Base-by-base conservation (phyloP, 2,329 filamentous ascomycete genomes). In the Aureobasidium sp. region DNA sequence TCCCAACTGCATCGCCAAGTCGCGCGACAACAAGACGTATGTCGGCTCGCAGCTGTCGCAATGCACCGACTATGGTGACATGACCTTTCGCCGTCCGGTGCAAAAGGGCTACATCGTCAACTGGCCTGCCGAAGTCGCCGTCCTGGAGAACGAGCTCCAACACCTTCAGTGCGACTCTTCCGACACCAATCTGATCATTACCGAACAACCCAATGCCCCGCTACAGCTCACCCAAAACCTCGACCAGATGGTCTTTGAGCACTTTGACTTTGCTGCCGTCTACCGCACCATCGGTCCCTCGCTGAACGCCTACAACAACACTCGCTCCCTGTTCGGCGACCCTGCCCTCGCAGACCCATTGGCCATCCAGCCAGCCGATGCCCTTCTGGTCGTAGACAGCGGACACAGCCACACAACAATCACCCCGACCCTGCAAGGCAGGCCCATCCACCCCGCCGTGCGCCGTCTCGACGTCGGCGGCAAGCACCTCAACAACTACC, bases 171-270 rank as follows among this genome's bases (percentile, higher is more conserved):
- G 88, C 71, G 86, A 95, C 66, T 89, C 93, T 0, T 78, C 81
- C 57, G 86, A 93, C 60, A 94, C 90, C n/a, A 87, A 90, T 50
- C 75, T 99, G 61, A 76, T 99, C 4, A 80, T 97, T 54, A 85
- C 89, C 1, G 94, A 99, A 73, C 88, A 90, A 47, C 87, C 91
- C 4, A 96, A 95, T 74, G 85, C 87, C 4, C 80, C 95, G 60
- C 85, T 87, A 0, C 84, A 85, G 13, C 75, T 99, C 64, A 91
- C 96, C 74, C 84, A 86, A 40, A 94, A 96, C 71, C 91, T 90
- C 67, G 94, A 99, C 69, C 93, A 99, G 77, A 90, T 99, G 70
- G 84, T 97, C 1, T 97, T 99, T 77, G 94, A 99, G 71, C 92
- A 97, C 71, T 99, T 94, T 76, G 90, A 90, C 2, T 99, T 99